These are phyloP conservation scores for Macrophomina phaseolina DNA, from an alignment of 2,329 filamentous ascomycete species.

Conservation along the genomic window DNA sequence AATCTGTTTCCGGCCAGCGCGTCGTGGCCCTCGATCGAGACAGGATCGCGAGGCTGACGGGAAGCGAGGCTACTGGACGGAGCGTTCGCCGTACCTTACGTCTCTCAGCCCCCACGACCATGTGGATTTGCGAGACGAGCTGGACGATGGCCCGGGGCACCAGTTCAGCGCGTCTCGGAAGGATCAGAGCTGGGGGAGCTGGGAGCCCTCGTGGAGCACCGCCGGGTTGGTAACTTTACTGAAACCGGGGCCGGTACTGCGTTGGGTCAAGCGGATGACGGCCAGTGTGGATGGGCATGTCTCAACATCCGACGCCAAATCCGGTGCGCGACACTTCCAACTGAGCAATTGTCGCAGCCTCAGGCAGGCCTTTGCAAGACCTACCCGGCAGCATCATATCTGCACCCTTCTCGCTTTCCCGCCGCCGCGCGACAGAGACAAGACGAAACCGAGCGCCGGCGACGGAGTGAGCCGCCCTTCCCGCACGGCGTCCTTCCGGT, in stretches of 20 bases:
- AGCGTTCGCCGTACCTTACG: not conserved
- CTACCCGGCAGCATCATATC: too few species aligned
- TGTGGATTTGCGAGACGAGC: too few species aligned
- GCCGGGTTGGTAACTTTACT: not conserved
- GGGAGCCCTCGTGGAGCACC: not conserved
- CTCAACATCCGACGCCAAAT: conserved; percentile 3
- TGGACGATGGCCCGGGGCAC: too few species aligned
- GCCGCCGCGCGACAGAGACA: not conserved
- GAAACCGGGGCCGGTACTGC: not conserved
- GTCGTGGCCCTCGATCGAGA: conserved; percentile 1
- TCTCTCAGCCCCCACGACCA: too few species aligned
- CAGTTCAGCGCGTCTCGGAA: too few species aligned
- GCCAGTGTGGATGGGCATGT: not conserved
- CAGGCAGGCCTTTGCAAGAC: not conserved
- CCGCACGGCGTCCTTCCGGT: not conserved
- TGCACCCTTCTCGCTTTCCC: too few species aligned
- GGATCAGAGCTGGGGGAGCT: not conserved
- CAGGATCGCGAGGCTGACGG: not conserved
- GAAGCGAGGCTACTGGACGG: not conserved
- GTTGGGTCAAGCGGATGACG: not conserved
- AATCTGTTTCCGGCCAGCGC: not conserved
- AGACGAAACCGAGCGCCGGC: not conserved
- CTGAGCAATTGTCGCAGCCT: not conserved
- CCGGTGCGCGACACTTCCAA: not conserved
- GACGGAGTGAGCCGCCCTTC: not conserved